Conservation (phyloP, 2,329 filamentous ascomycete genomes). For the Knufia petricola region DNA sequence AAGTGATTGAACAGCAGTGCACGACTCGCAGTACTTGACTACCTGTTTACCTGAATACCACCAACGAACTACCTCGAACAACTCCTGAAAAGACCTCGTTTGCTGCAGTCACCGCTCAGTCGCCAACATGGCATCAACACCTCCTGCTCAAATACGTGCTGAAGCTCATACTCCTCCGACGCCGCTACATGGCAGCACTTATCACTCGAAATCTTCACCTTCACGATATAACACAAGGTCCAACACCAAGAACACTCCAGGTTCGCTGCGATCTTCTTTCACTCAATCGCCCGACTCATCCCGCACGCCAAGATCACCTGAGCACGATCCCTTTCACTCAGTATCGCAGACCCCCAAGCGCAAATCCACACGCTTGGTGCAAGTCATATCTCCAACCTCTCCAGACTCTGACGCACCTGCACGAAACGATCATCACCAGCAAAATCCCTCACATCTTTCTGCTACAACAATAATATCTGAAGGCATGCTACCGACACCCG, state of each 20-base stretch:
- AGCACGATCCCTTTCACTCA: conserved; percentile 3
- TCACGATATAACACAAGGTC: conserved; percentile 21
- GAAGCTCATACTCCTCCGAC: conserved; percentile 32
- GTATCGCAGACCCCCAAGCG: conserved; percentile 21
- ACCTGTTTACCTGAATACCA: background rate
- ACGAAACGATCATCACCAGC: conserved; percentile 13
- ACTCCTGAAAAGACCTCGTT: conserved; percentile 3
- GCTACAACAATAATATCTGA: conserved; percentile 26
- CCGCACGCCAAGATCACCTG: conserved; percentile 7
- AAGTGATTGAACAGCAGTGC: conserved; percentile 3
- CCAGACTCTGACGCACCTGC: conserved; percentile 15
- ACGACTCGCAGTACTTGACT: background rate
- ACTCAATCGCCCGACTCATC: conserved; percentile 13
- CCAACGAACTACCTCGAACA: conserved; percentile 5
- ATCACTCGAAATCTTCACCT: conserved; percentile 27
- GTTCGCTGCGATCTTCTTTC: conserved; percentile 6
- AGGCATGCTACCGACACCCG: conserved; percentile 50
- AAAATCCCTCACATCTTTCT: conserved; percentile 23
- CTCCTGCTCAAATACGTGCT: conserved; percentile 28
- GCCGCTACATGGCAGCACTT: conserved; percentile 34
- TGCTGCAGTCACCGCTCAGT: conserved; percentile 6
- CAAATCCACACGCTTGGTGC: conserved; percentile 15
- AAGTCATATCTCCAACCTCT: conserved; percentile 16
- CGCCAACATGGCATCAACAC: conserved; percentile 35
- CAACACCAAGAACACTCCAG: conserved; percentile 18